Evolutionary conservation across 2,329 filamentous ascomycete species (phyloP).

Genomic region (Botrytis squamosa): DNA sequence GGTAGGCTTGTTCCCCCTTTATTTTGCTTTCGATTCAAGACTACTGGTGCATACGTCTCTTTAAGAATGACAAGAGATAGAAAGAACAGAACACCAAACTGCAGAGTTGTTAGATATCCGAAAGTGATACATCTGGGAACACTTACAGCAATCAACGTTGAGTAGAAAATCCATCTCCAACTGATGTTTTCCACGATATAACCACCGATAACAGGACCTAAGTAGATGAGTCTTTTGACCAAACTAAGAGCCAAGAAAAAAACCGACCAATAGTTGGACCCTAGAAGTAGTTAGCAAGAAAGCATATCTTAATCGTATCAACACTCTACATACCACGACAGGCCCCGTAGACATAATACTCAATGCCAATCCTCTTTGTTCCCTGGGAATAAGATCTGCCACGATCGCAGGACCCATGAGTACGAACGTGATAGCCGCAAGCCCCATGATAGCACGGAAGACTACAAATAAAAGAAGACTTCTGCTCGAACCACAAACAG

Average conservation of each 20-base stretch:
- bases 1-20: neutral
- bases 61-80: constrained; percentile 44
- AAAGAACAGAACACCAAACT: constrained; percentile 24
- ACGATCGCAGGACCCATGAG: constrained; percentile 8
- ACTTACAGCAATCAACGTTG: constrained; percentile 46
- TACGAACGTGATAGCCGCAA: constrained; percentile 4
- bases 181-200: constrained; percentile 48
- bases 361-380: neutral
- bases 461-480: neutral
- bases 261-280: neutral
- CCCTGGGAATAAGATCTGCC: constrained; percentile 5
- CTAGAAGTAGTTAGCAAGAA: neutral
- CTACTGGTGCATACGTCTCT: constrained; percentile 51
- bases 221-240: constrained; percentile 22
- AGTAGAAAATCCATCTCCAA: constrained; percentile 56
- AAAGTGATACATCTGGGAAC: constrained; percentile 39
- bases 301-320: neutral
- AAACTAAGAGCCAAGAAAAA: neutral
- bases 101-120: neutral
- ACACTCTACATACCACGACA: constrained; percentile 1
- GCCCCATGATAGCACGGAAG: constrained; percentile 1
- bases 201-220: constrained; percentile 50
- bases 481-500: neutral
- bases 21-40: constrained; percentile 46
- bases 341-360: constrained; percentile 3